Conservation (phyloP, 2,329 filamentous ascomycete species). For the Aureobasidium leucospermi region DNA sequence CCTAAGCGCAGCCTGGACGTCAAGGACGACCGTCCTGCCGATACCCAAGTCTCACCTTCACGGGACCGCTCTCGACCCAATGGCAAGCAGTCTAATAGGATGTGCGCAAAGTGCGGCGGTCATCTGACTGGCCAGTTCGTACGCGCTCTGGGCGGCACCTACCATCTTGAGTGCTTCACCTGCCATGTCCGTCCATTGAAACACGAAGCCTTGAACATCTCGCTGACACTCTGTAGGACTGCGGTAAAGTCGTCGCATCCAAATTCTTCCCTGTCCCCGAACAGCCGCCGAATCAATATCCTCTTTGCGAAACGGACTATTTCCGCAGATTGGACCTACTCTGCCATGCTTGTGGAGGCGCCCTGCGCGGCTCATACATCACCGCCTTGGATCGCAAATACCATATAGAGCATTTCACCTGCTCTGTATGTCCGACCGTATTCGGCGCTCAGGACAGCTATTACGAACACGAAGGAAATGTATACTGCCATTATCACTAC, state of each 20-base stretch:
- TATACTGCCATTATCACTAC: slow-evolving; percentile 98
- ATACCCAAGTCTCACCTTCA: neutral
- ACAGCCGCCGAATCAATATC: slow-evolving; percentile 82
- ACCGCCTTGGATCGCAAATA: slow-evolving; percentile 97
- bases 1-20: slow-evolving; percentile 1
- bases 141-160: slow-evolving; percentile 84
- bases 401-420: slow-evolving; percentile 98
- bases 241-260: slow-evolving; percentile 90
- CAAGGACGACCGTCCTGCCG: neutral
- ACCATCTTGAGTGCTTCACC: slow-evolving; percentile 95
- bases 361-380: slow-evolving; percentile 93
- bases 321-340: slow-evolving; percentile 86
- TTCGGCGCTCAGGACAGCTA: slow-evolving; percentile 98
- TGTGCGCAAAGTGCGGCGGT: slow-evolving; percentile 78
- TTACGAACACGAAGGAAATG: slow-evolving; percentile 92
- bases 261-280: slow-evolving; percentile 98
- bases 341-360: slow-evolving; percentile 86
- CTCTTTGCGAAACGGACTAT: slow-evolving; percentile 95
- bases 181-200: slow-evolving; percentile 65
- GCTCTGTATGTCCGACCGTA: slow-evolving; percentile 92
- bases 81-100: slow-evolving; percentile 28
- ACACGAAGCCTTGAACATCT: slow-evolving; percentile 19
- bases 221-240: slow-evolving; percentile 59
- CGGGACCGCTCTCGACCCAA: slow-evolving; percentile 13
- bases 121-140: slow-evolving; percentile 92